These are phyloP conservation scores for Anacardium occidentale DNA, from an alignment of 345 rosid species.

Conservation along the genomic window DNA sequence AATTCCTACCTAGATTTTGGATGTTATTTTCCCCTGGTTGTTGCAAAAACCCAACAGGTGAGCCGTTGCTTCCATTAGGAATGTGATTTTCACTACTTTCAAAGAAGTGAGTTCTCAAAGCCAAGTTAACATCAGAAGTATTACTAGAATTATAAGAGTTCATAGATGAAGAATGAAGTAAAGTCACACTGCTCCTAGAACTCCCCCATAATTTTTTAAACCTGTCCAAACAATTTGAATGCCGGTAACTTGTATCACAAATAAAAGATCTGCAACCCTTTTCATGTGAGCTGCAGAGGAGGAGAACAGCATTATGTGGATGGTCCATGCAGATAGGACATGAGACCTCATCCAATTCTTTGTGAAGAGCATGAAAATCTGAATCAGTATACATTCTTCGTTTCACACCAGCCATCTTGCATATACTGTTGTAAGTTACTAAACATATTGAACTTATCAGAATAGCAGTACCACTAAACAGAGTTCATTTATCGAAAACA, in stretches of 20 bases:
- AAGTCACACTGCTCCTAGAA: conserved; percentile 38
- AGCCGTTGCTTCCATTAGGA: conserved; percentile 27
- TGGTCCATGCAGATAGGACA: conserved; percentile 99
- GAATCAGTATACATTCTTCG: conserved; percentile 71
- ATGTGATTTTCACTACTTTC: conserved; percentile 31
- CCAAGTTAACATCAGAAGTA: conserved; percentile 37
- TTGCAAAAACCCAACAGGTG: conserved; percentile 24
- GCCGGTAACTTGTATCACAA: conserved; percentile 91
- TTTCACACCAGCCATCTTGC: conserved; percentile 96
- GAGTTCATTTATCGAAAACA: conserved; percentile 10
- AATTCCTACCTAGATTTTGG: conserved; percentile 28
- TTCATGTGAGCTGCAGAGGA: conserved; percentile 80
- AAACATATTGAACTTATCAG: conserved; percentile 55
- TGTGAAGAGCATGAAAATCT: conserved; percentile 64
- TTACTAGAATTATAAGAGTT: conserved; percentile 29
- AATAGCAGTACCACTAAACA: conserved; percentile 29
- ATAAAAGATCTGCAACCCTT: conserved; percentile 92
- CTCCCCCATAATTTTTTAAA: conserved; percentile 61
- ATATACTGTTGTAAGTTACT: conserved; percentile 75
- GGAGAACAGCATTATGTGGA: conserved; percentile 95
- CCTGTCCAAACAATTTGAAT: conserved; percentile 87
- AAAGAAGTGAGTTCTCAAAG: conserved; percentile 31
- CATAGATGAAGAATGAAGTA: conserved; percentile 34
- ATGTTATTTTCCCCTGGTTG: conserved; percentile 22
- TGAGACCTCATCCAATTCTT: conserved; percentile 84